Evolutionary conservation across 805 yeast species (phyloP), one percentile per base, ranked within the genome.

Genomic region (Teunomyces lycoperdinae): DNA sequence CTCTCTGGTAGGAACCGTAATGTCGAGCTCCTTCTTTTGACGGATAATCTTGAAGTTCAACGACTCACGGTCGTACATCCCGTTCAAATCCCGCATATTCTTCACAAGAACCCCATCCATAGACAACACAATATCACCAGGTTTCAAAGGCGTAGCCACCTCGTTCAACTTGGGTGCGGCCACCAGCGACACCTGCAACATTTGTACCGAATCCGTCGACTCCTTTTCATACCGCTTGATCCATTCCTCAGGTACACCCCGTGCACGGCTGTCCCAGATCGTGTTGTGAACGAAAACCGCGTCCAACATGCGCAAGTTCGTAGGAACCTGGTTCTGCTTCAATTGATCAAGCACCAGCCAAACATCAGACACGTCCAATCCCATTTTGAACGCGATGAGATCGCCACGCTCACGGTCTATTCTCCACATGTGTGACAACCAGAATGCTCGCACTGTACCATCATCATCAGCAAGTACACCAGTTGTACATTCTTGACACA

Each of bases 221-320:
- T 75, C 77, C 24, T 77, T 73, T 62, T 88, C 96, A 61, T 88
- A 77, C 51, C 73, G 75, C 31, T 73, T 60, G 50, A 91, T 85
- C 95, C 96, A 89, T 38, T 80, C 81, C 56, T 87, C 92, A 0
- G 94, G 80, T 17, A 90, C 96, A n/a, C 96, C 96, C 58, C 88
- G 77, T 40, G 87, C 79, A 65, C 96, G 81, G 2, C 95, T 96
- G 58, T 81, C 85, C 24, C 83, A 77, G 20, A 89, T 72, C 2
- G 88, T 78, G 30, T 86, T 71, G 0, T 90, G 74, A 11, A 79
- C 77, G 56, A 89, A 83, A 58, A 89, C 97, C 32, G 88, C 85
- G 60, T 90, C 96, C 43, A 91, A 75, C 43, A 89, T 82, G 50
- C 86, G 76, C 36, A 83, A 61, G 27, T 76, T 70, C 31, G 57